Conservation (phyloP, 345 rosid genomes). For the Noccaea caerulescens region DNA sequence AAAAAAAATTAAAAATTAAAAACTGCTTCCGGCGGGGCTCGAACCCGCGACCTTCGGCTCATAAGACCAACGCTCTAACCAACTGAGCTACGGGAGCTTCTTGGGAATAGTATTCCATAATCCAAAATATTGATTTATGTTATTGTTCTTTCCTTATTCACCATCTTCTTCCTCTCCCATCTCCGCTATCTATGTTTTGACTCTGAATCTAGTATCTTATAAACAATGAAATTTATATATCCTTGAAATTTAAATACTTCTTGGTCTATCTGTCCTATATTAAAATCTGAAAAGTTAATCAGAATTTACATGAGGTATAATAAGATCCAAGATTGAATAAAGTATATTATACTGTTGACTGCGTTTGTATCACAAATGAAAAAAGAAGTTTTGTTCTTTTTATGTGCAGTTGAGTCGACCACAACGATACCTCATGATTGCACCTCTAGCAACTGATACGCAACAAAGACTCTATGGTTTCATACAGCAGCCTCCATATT, state of each 20-base stretch:
- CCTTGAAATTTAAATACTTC: not conserved
- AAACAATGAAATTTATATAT: not conserved
- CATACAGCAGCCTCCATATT: no score
- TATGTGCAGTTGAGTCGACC: no score
- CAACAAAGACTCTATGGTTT: no score
- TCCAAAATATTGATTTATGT: fast-evolving
- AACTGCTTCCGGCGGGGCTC: constrained; percentile 85
- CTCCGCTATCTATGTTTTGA: not conserved
- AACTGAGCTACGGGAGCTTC: constrained; percentile 97
- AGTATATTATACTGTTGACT: no score
- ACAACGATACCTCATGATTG: no score
- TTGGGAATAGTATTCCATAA: fast-evolving
- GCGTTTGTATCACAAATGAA: no score
- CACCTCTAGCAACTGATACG: no score
- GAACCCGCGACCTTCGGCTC: constrained; percentile 98
- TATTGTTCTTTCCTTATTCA: not conserved
- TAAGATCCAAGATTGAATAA: no score
- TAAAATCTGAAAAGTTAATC: not conserved
- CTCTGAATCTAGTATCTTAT: no score
- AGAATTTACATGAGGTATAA: not conserved
- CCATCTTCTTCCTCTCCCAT: no score
- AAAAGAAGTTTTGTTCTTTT: no score
- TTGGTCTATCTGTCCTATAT: not conserved
- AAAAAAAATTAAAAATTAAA: fast-evolving
- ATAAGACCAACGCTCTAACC: constrained; percentile 99